These are phyloP conservation scores for Moricandia moricandioides DNA, from an alignment of 345 rosid genomes.

Conservation along the genomic window DNA sequence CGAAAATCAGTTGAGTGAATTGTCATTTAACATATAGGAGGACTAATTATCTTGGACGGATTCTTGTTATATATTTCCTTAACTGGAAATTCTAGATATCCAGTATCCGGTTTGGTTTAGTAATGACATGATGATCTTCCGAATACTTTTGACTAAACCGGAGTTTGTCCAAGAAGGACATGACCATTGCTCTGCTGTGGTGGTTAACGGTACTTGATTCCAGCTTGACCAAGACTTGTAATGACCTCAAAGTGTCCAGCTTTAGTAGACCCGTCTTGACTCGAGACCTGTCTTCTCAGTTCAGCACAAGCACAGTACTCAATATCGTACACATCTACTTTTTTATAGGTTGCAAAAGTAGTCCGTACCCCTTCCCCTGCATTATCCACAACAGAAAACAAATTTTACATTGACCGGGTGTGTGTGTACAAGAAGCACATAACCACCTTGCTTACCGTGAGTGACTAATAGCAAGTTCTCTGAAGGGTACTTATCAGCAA, in stretches of 20 bases:
- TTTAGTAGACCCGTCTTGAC: slow-evolving; percentile 30
- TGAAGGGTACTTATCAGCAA: slow-evolving; percentile 71
- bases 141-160: neutral
- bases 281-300: slow-evolving; percentile 48
- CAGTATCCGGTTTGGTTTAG: neutral
- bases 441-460: slow-evolving; percentile 47
- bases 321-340: slow-evolving; percentile 48
- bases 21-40: too few relatives aligned
- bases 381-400: neutral
- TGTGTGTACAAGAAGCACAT: neutral
- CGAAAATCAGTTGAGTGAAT: too few relatives aligned
- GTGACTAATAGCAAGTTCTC: slow-evolving; percentile 82
- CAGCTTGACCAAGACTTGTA: slow-evolving; percentile 36
- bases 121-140: neutral
- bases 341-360: slow-evolving; percentile 55
- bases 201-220: slow-evolving; percentile 36
- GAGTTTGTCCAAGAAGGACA: neutral
- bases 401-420: too few relatives aligned
- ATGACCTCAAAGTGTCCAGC: slow-evolving; percentile 44
- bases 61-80: too few relatives aligned
- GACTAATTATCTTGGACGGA: too few relatives aligned
- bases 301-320: slow-evolving; percentile 69
- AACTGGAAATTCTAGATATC: neutral
- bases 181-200: neutral
- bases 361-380: slow-evolving; percentile 88